Percentiles rank a stretch among this genome's conserved stretches.
These are phyloP conservation scores for Carnegiea gigantea DNA, from an alignment of 179 eudicot species.

Conservation along the genomic window DNA sequence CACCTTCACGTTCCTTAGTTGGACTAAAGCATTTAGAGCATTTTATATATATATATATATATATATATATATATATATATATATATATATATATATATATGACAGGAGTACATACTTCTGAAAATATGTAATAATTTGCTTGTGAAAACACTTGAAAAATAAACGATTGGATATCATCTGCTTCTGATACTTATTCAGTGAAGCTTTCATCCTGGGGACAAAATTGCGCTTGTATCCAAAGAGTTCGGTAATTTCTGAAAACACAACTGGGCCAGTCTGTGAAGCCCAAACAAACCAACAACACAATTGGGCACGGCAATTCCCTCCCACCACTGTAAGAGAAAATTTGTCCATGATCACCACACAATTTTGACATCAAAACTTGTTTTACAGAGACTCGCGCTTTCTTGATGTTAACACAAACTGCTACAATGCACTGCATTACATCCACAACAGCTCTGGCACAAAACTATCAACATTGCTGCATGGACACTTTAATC, in stretches of 20 bases:
- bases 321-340: neutral
- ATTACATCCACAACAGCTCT: neutral
- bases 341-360: neutral
- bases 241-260: neutral
- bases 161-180: too few relatives aligned
- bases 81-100: too few relatives aligned
- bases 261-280: neutral
- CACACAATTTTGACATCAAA: neutral
- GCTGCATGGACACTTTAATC: neutral
- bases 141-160: too few relatives aligned
- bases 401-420: neutral
- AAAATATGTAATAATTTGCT: too few relatives aligned
- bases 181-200: too few relatives aligned
- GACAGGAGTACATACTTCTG: too few relatives aligned
- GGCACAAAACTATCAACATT: slow-evolving; percentile 10
- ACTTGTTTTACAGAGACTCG: neutral
- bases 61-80: too few relatives aligned
- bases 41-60: too few relatives aligned
- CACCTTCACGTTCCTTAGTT: too few relatives aligned
- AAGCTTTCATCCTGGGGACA: too few relatives aligned
- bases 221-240: too few relatives aligned
- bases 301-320: neutral
- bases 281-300: neutral
- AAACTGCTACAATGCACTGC: neutral
- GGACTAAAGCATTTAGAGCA: too few relatives aligned